Evolutionary conservation across 176 grass and related monocot genomes (phyloP).

Genomic region (Rhynchospora breviuscula): DNA sequence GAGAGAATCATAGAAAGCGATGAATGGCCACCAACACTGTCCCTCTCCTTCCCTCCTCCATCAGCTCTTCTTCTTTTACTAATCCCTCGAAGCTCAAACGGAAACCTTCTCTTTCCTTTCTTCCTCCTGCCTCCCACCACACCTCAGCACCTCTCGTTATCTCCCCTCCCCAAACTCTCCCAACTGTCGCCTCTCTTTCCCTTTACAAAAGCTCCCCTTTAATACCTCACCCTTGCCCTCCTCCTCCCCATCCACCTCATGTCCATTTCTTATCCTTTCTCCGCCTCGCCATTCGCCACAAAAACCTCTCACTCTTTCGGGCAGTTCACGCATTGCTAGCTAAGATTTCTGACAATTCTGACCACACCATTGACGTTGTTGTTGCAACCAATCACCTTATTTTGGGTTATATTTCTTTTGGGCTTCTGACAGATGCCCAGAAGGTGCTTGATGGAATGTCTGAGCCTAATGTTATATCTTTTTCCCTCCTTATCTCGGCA

Average conservation of each 20-base stretch:
- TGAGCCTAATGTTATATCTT: constrained; percentile 32
- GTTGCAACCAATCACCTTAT: constrained; percentile 29
- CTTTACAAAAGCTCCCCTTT: background rate
- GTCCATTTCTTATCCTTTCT: constrained; percentile 15
- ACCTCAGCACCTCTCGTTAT: background rate
- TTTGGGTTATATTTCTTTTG: constrained; percentile 25
- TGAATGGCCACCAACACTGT: constrained; percentile 13
- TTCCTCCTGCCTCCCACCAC: background rate
- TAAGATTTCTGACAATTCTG: background rate
- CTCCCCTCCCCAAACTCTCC: background rate
- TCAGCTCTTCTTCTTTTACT: background rate
- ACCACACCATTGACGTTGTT: background rate
- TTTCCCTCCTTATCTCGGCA: constrained; percentile 28
- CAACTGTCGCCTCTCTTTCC: background rate
- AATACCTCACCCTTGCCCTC: background rate
- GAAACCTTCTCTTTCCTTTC: background rate
- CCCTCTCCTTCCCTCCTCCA: background rate
- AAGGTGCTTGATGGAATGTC: constrained; percentile 31
- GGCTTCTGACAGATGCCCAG: constrained; percentile 28
- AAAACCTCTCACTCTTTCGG: constrained; percentile 11
- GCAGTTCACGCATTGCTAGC: constrained; percentile 22
- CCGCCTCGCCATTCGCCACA: constrained; percentile 18
- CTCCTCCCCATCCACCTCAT: background rate
- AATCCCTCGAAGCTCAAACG: background rate
- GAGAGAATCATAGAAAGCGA: background rate